Base-by-base conservation (phyloP, 2,329 filamentous ascomycete genomes). In the Colletotrichum cordylinicola region DNA sequence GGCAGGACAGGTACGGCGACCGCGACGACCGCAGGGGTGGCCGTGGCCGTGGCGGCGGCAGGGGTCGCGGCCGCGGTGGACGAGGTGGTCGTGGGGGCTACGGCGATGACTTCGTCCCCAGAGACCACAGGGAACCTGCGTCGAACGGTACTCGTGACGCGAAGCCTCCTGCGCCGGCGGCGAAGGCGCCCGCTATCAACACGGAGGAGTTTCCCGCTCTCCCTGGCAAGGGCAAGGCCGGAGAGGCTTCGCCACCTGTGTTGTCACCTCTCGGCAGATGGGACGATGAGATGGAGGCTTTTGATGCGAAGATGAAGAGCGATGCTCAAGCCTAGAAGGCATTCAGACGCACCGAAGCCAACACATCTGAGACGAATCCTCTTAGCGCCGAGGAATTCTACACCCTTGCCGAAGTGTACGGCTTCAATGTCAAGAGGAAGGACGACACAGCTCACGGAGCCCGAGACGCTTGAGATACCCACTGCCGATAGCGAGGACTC, bases 271-370 rank as follows among this genome's bases (percentile, higher is more conserved):
- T 83, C 1, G 86, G 83, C 13, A 85, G 88, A 70, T 92, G 90
- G 90, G 90, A 89, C 67, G 90, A 92, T 43, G 90, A 92, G 82
- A 89, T 92, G 86, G 89, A 89, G 65, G 88, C 85, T 7, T 82
- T 88, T 15, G 88, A 90, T 31, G 86, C 74, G 52, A 78, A 70
- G 48, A 55, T 68, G 21, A 69, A 73, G 64, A 60, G 64, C 33
- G 55, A 58, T 4, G 67, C 71, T 39, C 52, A 77, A 62, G 55
- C 71, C 16, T 76, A 60, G 58, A 12, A 62, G 58, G 58, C 58
- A 60, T n/a, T 33, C 27, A 13, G n/a, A 33, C 10, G 56, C 12
- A 16, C 55, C 16, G 27, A 16, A 27, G 55, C 1, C 21, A 13
- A 21, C 21, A 58, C 6, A 58, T 29, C n/a, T 52, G 43, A 52